Conservation (phyloP, 257 asterid genomes). For the Eustoma russellianum region DNA sequence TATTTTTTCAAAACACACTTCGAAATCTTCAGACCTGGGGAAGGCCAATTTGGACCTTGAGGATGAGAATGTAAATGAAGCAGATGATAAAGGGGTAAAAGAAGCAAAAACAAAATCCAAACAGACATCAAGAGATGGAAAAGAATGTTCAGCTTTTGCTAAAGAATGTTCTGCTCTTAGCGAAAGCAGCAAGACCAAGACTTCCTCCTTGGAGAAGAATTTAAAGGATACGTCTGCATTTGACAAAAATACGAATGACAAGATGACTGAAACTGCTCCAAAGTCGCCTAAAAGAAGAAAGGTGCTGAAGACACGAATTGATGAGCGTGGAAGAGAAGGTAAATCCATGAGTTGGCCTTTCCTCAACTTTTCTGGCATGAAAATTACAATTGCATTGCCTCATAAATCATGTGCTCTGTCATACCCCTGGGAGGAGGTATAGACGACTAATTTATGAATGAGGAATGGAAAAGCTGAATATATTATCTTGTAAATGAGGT, state of each 20-base stretch:
- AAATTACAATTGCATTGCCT: background rate
- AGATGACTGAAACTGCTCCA: conserved; percentile 33
- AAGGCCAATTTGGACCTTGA: conserved; percentile 32
- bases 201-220: conserved; percentile 28
- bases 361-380: background rate
- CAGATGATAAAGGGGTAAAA: conserved; percentile 27
- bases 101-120: conserved; percentile 28
- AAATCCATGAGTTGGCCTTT: conserved; percentile 6
- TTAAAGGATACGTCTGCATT: conserved; percentile 22
- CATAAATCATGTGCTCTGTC: background rate
- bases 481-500: background rate
- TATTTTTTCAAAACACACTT: conserved; percentile 26
- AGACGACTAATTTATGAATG: background rate
- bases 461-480: background rate
- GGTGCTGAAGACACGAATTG: conserved; percentile 66
- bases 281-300: conserved; percentile 58
- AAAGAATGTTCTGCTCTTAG: conserved; percentile 11
- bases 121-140: conserved; percentile 29
- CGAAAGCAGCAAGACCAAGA: conserved; percentile 26
- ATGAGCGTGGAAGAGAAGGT: conserved; percentile 99
- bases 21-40: conserved; percentile 31
- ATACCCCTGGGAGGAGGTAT: background rate
- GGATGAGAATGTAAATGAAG: conserved; percentile 40
- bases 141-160: conserved; percentile 7
- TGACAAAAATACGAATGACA: conserved; percentile 27